Conservation (phyloP, 73 alveolate genomes). For the Tetrahymena elliotti region DNA sequence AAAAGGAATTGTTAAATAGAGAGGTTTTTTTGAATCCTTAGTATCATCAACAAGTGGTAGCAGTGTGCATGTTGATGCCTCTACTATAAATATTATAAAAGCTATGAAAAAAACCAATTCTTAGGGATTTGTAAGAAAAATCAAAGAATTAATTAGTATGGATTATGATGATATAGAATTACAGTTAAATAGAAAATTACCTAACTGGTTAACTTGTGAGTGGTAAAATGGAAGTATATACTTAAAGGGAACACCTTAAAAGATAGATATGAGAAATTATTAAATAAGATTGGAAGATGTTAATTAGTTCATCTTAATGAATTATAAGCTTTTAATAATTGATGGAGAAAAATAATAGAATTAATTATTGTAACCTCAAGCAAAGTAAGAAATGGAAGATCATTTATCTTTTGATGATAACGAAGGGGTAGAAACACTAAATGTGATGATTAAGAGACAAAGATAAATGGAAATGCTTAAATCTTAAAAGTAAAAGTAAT, state of each 20-base stretch:
- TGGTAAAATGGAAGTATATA: neutral
- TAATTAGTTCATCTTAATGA: neutral
- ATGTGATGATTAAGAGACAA: neutral
- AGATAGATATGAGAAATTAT: neutral
- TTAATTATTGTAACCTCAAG: neutral
- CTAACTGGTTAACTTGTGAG: neutral
- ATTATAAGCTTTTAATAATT: neutral
- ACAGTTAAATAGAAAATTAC: neutral
- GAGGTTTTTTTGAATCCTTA: neutral
- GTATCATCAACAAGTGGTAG: neutral
- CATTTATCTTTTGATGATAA: neutral
- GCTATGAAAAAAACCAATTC: neutral
- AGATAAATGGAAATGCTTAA: neutral
- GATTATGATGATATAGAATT: neutral
- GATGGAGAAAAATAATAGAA: neutral
- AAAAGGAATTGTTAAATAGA: neutral
- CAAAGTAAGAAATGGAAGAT: neutral
- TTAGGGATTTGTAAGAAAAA: neutral
- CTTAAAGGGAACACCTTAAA: neutral
- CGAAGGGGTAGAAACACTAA: neutral
- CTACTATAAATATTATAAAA: neutral
- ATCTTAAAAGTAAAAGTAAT: neutral
- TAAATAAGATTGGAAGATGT: neutral
- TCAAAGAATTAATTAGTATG: neutral
- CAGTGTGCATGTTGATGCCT: neutral